phyloP scores from a whole-genome alignment of 768 basidiomycete genomes.

The Mycena haematopus region DNA sequence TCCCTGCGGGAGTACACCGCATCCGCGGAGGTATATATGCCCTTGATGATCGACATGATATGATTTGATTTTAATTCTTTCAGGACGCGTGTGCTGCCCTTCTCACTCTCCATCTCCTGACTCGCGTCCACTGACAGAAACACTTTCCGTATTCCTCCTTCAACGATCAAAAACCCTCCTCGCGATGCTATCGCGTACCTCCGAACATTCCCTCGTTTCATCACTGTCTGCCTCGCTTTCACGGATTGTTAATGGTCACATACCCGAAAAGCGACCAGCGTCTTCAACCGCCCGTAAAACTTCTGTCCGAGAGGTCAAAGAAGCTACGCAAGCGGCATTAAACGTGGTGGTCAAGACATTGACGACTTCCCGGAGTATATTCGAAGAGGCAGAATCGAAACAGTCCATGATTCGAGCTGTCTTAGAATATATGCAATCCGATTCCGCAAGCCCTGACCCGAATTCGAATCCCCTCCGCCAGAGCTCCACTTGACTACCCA shows the following conservation, averaged over 20 bases:
- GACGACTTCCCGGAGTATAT: slow-evolving; percentile 60
- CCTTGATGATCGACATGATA: neutral
- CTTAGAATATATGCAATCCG: slow-evolving; percentile 69
- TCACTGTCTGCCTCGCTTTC: slow-evolving; percentile 13
- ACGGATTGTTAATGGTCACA: slow-evolving; percentile 44
- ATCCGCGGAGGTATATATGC: slow-evolving; percentile 56
- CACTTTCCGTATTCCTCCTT: slow-evolving; percentile 69
- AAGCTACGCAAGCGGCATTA: slow-evolving; percentile 57
- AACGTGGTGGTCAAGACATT: slow-evolving; percentile 66
- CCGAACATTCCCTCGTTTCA: slow-evolving; percentile 30
- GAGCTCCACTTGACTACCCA: slow-evolving; percentile 72
- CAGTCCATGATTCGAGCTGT: slow-evolving; percentile 60
- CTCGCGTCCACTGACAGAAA: slow-evolving; percentile 78
- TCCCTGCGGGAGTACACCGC: slow-evolving; percentile 69
- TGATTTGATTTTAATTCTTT: slow-evolving; percentile 6
- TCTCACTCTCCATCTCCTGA: slow-evolving; percentile 86
- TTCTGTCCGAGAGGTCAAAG: slow-evolving; percentile 57
- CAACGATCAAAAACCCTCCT: slow-evolving; percentile 73
- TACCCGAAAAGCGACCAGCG: slow-evolving; percentile 31
- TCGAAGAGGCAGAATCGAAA: slow-evolving; percentile 44
- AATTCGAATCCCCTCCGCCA: slow-evolving; percentile 47
- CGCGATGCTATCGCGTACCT: slow-evolving; percentile 45
- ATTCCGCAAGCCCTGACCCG: slow-evolving; percentile 37
- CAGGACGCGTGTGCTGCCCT: slow-evolving; percentile 82
- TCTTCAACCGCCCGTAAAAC: slow-evolving; percentile 38